Evolutionary conservation across 352 stramenopile species (phyloP).

Genomic region (Pythium myriotylum): DNA sequence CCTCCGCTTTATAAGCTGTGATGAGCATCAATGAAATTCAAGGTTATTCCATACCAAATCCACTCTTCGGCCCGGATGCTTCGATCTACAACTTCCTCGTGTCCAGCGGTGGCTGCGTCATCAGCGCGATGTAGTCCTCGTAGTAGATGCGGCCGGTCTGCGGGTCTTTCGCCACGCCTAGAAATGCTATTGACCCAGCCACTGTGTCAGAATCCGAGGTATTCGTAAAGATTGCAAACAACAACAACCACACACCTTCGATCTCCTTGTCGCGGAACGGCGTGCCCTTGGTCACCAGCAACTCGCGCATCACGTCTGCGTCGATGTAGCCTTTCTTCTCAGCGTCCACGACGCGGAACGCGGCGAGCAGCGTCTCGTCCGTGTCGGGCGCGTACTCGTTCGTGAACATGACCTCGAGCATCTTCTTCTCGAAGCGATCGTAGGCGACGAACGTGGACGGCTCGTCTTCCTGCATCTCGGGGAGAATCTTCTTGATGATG

Average conservation of each 20-base stretch:
- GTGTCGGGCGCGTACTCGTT: slow-evolving; percentile 90
- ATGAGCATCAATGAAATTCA: too few relatives aligned
- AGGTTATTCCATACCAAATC: background rate
- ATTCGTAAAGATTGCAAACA: background rate
- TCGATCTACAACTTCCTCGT: slow-evolving; percentile 26
- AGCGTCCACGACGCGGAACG: slow-evolving; percentile 71
- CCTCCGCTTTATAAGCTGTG: too few relatives aligned
- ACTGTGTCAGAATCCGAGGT: background rate
- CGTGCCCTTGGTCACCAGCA: slow-evolving; percentile 88
- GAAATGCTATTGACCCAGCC: slow-evolving; percentile 50
- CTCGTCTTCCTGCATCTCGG: slow-evolving; percentile 91
- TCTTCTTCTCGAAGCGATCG: slow-evolving; percentile 92
- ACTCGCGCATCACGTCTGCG: slow-evolving; percentile 84
- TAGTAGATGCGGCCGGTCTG: slow-evolving; percentile 91
- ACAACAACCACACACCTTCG: slow-evolving; percentile 44
- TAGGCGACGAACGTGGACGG: slow-evolving; percentile 89
- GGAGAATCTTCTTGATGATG: slow-evolving; percentile 91
- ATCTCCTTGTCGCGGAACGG: slow-evolving; percentile 92
- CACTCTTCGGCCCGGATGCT: background rate
- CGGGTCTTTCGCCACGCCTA: slow-evolving; percentile 79
- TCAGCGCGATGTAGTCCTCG: slow-evolving; percentile 89
- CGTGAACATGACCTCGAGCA: slow-evolving; percentile 90
- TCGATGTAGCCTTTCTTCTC: slow-evolving; percentile 91
- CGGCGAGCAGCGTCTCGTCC: slow-evolving; percentile 86
- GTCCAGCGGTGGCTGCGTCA: slow-evolving; percentile 57